Percentiles rank a stretch among this genome's conserved stretches.
Evolutionary conservation across 306 rosid genomes (phyloP).

Genomic region (Prunus mongolica): DNA sequence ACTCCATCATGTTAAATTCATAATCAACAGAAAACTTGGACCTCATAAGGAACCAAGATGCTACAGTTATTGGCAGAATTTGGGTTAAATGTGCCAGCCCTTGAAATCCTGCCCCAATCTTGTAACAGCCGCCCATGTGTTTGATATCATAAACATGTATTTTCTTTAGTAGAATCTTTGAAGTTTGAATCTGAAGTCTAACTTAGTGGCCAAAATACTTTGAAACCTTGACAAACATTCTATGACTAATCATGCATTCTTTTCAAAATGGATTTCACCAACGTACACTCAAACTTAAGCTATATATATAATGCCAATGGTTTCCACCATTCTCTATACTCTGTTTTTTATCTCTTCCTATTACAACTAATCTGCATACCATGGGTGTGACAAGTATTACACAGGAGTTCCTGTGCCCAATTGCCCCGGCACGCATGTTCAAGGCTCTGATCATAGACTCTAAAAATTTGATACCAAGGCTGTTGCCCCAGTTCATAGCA

Average conservation of each 20-base stretch:
- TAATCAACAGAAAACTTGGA: neutral
- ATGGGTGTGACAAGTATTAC: slow-evolving; percentile 51
- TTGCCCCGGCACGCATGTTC: slow-evolving; percentile 57
- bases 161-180: neutral
- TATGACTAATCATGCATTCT: neutral
- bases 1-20: neutral
- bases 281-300: neutral
- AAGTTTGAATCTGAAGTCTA: slow-evolving; percentile 24
- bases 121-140: slow-evolving; percentile 45
- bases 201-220: slow-evolving; percentile 31
- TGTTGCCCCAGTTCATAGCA: slow-evolving; percentile 58
- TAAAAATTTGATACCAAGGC: slow-evolving; percentile 54
- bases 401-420: slow-evolving; percentile 44
- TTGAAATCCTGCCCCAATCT: too few species aligned
- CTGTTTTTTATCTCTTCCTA: neutral
- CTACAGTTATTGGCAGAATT: neutral
- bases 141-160: neutral
- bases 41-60: neutral
- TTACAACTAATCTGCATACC: neutral
- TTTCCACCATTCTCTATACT: slow-evolving; percentile 10
- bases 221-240: slow-evolving; percentile 23
- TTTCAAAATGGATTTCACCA: neutral
- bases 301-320: slow-evolving; percentile 15
- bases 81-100: neutral
- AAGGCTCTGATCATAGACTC: slow-evolving; percentile 64